Evolutionary conservation across 179 eudicot species (phyloP), one percentile per base, ranked within the genome.

Genomic region (Monotropa hypopitys): DNA sequence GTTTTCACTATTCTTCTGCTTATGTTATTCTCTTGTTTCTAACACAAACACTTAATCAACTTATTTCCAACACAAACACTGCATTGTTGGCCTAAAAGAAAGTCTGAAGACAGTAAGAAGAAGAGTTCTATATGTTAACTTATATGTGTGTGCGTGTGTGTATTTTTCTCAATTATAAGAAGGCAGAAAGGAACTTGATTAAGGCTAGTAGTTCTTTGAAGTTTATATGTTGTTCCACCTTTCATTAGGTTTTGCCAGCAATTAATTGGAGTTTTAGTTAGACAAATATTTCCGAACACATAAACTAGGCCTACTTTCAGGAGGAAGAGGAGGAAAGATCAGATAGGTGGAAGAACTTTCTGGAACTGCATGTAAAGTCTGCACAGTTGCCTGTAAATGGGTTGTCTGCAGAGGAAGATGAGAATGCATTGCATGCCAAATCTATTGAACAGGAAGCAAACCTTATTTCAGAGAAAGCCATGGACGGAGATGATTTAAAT

Each of bases 261-360:
- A 16, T 30, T 68, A 65, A 32, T 18, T 62, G 59, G 32, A 76
- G 70, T 62, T 61, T 57, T 28, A 35, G 11, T 47, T 21, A 49
- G 47, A 66, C 26, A 65, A 6, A 40, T 63, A 16, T 66, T 71
- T 9, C 72, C 82, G 78, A 76, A 94, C 97, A 28, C 38, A 3
- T 1, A 13, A 61, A 28, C 67, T 61, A 28, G 10, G 38, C 35
- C 51, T n/a, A 12, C 30, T 79, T 83, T 80, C 77, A 94, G 98
- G 98, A 94, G 85, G 98, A 94, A 89, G 98, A 94, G 84, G 98
- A 92, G 85, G 98, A 94, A 84, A 90, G 98, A 82, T 89, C 98
- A 73, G 93, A 91, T 78, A 89, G 97, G 85, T 94, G 98, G 98
- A 88, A 81, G 47, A 80, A 78, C 85, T 94, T 94, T 73, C 79